phyloP scores from a whole-genome alignment of 208 protist species.

The Trypanosoma boissoni region DNA sequence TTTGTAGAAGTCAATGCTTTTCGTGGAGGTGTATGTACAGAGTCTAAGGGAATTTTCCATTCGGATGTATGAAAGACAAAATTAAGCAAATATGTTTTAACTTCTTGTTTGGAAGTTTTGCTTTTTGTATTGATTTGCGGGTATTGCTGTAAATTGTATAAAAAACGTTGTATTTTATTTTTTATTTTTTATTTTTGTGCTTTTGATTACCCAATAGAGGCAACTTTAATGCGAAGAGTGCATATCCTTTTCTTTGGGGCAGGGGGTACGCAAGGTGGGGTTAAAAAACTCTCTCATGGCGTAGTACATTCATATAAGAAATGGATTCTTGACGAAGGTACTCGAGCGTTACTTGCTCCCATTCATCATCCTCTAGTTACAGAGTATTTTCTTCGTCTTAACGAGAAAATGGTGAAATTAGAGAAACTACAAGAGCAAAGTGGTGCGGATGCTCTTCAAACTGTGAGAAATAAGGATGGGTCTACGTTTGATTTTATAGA shows the following conservation, averaged over 20 bases:
- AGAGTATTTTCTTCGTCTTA: conserved; percentile 79
- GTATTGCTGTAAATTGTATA: conserved; percentile 17
- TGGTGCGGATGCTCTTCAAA: conserved; percentile 11
- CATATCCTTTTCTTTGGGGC: conserved; percentile 49
- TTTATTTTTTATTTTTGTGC: conserved; percentile 23
- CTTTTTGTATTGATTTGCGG: conserved; percentile 11
- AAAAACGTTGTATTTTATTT: conserved; percentile 6
- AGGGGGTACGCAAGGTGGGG: conserved; percentile 75
- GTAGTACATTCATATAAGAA: conserved; percentile 51
- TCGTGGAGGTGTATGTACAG: too few relatives aligned
- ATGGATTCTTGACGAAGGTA: conserved; percentile 52
- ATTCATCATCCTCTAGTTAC: conserved; percentile 81
- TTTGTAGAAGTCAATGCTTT: conserved; percentile 22
- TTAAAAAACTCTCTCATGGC: conserved; percentile 48
- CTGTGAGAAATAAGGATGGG: conserved; percentile 45
- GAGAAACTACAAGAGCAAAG: conserved; percentile 47
- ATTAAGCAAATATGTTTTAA: too few relatives aligned
- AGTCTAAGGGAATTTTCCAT: too few relatives aligned
- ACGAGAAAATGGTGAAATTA: conserved; percentile 47
- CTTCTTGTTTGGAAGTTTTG: background rate
- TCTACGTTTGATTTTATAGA: conserved; percentile 57
- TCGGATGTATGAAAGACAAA: conserved; percentile 4
- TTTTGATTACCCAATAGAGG: background rate
- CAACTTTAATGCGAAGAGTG: conserved; percentile 17
- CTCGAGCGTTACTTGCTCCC: conserved; percentile 38